Percentiles rank a stretch among this genome's conserved stretches.
phyloP scores from a whole-genome alignment of 2,329 filamentous ascomycete genomes.

The Cytospora paraplurivora region DNA sequence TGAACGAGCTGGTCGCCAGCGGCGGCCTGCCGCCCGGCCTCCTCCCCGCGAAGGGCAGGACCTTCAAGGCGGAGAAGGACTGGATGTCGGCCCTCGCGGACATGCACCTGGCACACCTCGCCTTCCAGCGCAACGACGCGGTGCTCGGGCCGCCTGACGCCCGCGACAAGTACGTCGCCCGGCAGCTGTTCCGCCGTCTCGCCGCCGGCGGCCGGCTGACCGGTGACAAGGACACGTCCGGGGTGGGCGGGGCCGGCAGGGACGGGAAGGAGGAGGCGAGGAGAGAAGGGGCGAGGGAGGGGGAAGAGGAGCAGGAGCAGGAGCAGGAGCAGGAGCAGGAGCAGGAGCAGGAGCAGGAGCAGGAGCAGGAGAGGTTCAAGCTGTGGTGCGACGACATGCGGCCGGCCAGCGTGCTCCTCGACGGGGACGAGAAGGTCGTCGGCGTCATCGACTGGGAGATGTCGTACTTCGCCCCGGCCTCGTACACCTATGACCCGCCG shows the following conservation, averaged over 20 bases:
- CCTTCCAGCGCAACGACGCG: conserved; percentile 43
- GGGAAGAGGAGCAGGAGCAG: too few species aligned
- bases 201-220: conserved; percentile 13
- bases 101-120: conserved; percentile 42
- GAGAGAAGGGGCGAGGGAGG: too few species aligned
- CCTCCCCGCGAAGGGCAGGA: not conserved
- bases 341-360: conserved; percentile 1
- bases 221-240: not conserved
- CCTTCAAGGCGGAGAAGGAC: conserved; percentile 32
- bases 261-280: not conserved
- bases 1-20: conserved; percentile 5
- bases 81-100: conserved; percentile 42
- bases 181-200: conserved; percentile 39
- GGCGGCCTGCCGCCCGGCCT: not conserved
- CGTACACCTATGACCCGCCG: conserved; percentile 2
- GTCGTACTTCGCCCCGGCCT: conserved; percentile 13
- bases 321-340: conserved; percentile 6
- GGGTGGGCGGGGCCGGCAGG: not conserved
- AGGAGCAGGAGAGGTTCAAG: conserved; percentile 5
- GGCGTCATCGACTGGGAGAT: conserved; percentile 21
- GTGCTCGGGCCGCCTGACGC: conserved; percentile 37
- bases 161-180: conserved; percentile 39
- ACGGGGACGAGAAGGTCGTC: conserved; percentile 11
- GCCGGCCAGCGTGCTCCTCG: conserved; percentile 13
- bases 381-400: conserved; percentile 25